Base-by-base conservation (phyloP, 345 rosid genomes). In the Carallia brachiata region DNA sequence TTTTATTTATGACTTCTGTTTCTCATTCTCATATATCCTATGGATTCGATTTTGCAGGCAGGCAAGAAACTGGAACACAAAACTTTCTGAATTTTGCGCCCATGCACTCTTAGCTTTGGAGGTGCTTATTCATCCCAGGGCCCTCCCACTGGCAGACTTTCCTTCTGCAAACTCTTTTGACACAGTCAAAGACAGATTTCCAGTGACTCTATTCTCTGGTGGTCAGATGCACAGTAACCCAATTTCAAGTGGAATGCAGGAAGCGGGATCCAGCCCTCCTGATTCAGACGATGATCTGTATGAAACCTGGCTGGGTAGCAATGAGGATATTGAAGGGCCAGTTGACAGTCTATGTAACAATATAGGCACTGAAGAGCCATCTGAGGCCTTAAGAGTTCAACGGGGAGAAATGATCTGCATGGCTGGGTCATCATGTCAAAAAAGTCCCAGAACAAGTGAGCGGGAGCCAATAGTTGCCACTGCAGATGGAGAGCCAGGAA, bases 111-210 rank as follows among this genome's bases (percentile, higher is more conserved):
- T 85, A 69, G 79, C 89, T 53, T 79, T 92, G 81, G 99, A 89
- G 82, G 90, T 86, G 63, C 85, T 92, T 71, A 84, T 92, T 62
- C 97, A 92, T 80, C 98, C 97, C 1, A 83, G 97, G 78, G 87
- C 80, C 40, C 88, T 86, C 70, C 90, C 94, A 12, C 66, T 85
- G 56, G 80, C 74, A 19, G 83, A 82, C 77, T 79, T 76, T 36
- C 77, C 80, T 5, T 48, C 90, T 10, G 48, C 65, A 32, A 68
- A 60, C 62, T 68, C 81, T 52, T 48, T 40, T 27, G 73, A 70
- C 62, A 75, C 71, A 52, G 69, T 69, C 71, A 61, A 77, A 69
- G 28, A 30, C 44, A 63, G 61, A 63, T 71, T 68, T 54, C 64
- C 62, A 0, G 80, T 72, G 69, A 80, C 52, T 67, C 39, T 50